Evolutionary conservation across 345 rosid species (phyloP), one percentile per base, ranked within the genome.

Genomic region (Leavenworthia alabamica): DNA sequence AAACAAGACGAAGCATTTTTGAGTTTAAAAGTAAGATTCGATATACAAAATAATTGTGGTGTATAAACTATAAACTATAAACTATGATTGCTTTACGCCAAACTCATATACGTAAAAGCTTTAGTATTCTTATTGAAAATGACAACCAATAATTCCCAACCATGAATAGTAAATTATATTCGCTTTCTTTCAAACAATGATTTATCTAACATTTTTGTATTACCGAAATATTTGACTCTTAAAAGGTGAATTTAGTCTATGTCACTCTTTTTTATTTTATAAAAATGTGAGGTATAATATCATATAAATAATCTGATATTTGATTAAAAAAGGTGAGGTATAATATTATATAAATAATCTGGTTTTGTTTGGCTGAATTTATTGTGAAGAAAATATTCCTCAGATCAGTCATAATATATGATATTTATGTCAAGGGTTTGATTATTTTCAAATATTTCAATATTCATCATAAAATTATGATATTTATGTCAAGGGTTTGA

Each of bases 11-110:
- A 40, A 16, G 46, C 24, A 62, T 50, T 16, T 68, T 68, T 68
- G 39, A 68, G 55, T 68, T 68, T 33, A 60, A 51, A 60, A 68
- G 66, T 20, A 23, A 68, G 47, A 68, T 42, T 68, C 73, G 51
- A 50, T 59, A 59, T 20, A 64, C 52, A 12, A 59, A 16, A 40
- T 48, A 42, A 17, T 52, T 23, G 14, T 36, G 39, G 46, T 41
- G 53, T 59, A n/a, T 68, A 60, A 60, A 60, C 45, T n/a, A n/a
- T n/a, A n/a, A n/a, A n/a, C n/a, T n/a, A n/a, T n/a, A n/a, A n/a
- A n/a, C n/a, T n/a, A n/a, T n/a, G n/a, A n/a, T n/a, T n/a, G n/a
- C n/a, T n/a, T n/a, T n/a, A n/a, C n/a, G n/a, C n/a, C n/a, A n/a
- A n/a, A n/a, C n/a, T n/a, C 43, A 29, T 27, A 57, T 47, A 48